phyloP scores from a whole-genome alignment of 805 yeast genomes.

The Hanseniaspora pseudoguilliermondii region DNA sequence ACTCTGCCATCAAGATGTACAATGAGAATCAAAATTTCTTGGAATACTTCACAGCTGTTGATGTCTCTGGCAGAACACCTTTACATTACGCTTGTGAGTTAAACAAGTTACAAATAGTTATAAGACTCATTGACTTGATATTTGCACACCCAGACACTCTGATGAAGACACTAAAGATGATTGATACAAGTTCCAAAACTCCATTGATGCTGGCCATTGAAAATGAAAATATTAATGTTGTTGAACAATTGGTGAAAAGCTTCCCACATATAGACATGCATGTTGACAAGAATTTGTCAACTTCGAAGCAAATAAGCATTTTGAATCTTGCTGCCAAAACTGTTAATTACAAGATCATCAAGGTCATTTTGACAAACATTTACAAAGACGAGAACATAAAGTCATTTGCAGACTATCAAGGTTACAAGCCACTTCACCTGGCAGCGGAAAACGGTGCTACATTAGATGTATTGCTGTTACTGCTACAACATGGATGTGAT shows the following conservation, averaged over 20 bases:
- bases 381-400: conserved; percentile 12
- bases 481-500: conserved; percentile 60
- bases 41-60: conserved; percentile 34
- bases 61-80: conserved; percentile 66
- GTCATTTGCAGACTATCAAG: conserved; percentile 59
- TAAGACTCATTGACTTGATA: conserved; percentile 1
- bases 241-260: conserved; percentile 34
- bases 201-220: conserved; percentile 72
- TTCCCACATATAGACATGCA: conserved; percentile 35
- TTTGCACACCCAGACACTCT: not conserved
- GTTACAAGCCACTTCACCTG: conserved; percentile 76
- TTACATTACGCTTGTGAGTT: conserved; percentile 71
- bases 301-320: conserved; percentile 35
- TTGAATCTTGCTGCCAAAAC: conserved; percentile 78
- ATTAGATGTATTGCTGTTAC: conserved; percentile 48
- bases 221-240: conserved; percentile 46
- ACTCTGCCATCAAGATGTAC: conserved; percentile 17
- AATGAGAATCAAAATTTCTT: conserved; percentile 19
- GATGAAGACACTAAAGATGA: conserved; percentile 27
- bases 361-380: conserved; percentile 39
- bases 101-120: conserved; percentile 36
- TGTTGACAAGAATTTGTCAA: conserved; percentile 39
- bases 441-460: conserved; percentile 73
- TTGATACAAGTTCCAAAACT: conserved; percentile 67
- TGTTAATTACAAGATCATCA: conserved; percentile 62